Evolutionary conservation across 2,329 filamentous ascomycete genomes (phyloP), one percentile per base, ranked within the genome.

Genomic region (Fusarium vanettenii): DNA sequence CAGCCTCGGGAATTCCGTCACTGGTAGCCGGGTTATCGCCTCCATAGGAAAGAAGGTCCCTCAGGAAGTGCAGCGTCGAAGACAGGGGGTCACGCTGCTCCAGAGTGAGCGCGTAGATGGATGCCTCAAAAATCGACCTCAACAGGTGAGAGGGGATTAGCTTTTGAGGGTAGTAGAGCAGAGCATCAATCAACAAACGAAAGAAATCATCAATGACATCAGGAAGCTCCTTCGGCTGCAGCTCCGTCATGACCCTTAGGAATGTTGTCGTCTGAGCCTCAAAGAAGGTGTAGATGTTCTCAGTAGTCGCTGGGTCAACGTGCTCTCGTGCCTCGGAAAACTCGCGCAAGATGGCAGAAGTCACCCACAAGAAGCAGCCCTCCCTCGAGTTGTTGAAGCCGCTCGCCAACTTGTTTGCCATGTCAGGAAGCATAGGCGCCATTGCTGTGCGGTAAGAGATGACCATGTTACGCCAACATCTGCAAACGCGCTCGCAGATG

Each of bases 301-400:
- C 92, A 18, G 94, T 94, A 7, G 95, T 97, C n/a, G 89, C 87
- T 60, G 92, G 89, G 64, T 96, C 93, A 22, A 98, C 94, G 70
- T 94, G 91, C 77, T 98, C 95, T 48, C 94, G 91, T 48, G 96
- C 95, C 78, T 97, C 94, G 0, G 95, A 97, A 81, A 98, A 99
- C 82, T 99, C 97, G 69, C 97, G 93, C 33, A 99, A 89, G 72
- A 99, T 97, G 10, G 96, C 95, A 74, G 95, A 94, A 3, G 96
- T 98, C 1, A 97, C 96, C 97, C 97, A 99, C n/a, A 99, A 88
- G 88, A 99, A 99, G 82, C 96, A 98, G 14, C 97, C 97, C 84
- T 99, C 96, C 70, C 92, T 91, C 13, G 96, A 98, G 20, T 90
- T 89, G 65, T 93, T 89, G 81, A 99, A 99, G 6, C 96, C 95